Conservation (phyloP, 2,329 filamentous ascomycete species). For the Tolypocladium tropicale region DNA sequence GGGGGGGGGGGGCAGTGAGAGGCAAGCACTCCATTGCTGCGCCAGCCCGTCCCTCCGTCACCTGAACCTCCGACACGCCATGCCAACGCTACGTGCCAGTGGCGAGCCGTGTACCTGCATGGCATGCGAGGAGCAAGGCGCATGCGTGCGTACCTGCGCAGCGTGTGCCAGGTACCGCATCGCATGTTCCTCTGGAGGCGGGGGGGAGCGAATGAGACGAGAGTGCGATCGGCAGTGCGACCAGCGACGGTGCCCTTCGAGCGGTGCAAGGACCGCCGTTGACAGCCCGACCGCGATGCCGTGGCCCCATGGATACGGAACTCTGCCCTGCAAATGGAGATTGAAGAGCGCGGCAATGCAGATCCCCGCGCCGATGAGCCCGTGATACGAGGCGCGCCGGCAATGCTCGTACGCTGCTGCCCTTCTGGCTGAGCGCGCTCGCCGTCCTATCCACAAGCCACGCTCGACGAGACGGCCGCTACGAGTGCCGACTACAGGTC, state of each 20-base stretch:
- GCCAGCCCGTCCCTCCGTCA: neutral
- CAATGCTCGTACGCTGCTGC: neutral
- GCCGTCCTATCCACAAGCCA: neutral
- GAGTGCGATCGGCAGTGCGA: neutral
- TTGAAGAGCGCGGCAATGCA: neutral
- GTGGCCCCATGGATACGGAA: neutral
- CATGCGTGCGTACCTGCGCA: neutral
- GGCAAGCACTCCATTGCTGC: too few species aligned
- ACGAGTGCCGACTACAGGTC: too few species aligned
- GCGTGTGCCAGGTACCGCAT: neutral
- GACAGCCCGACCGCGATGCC: neutral
- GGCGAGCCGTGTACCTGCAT: neutral
- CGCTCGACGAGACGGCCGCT: too few species aligned
- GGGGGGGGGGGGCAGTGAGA: too few species aligned
- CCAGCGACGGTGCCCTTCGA: neutral
- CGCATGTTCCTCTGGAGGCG: neutral
- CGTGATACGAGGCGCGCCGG: neutral
- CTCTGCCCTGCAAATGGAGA: neutral
- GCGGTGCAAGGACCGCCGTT: neutral
- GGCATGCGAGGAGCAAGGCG: neutral
- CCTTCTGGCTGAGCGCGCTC: neutral
- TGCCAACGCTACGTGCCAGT: neutral
- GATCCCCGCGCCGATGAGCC: neutral
- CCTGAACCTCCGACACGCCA: conserved; percentile 5
- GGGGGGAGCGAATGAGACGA: neutral